Percentiles rank a stretch among this genome's conserved stretches.
These are phyloP conservation scores for Exidia glandulosa DNA, from an alignment of 768 basidiomycete species.

Conservation along the genomic window DNA sequence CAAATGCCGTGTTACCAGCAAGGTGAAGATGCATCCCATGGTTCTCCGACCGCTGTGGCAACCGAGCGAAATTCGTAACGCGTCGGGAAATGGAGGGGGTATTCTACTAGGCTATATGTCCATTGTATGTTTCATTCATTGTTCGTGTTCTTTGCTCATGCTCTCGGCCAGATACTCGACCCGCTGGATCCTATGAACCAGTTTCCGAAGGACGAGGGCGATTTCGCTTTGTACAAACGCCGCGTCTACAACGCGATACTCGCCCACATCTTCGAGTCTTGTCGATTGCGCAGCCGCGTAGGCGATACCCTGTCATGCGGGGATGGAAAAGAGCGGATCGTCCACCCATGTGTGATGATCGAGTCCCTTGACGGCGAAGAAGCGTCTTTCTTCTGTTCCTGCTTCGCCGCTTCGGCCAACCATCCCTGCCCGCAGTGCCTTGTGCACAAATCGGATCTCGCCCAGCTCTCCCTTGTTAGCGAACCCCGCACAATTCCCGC, in stretches of 20 bases:
- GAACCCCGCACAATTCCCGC: slow-evolving; percentile 5
- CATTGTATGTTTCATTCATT: slow-evolving; percentile 8
- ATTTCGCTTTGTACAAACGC: slow-evolving; percentile 18
- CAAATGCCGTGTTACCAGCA: slow-evolving; percentile 18
- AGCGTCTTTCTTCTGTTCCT: slow-evolving; percentile 16
- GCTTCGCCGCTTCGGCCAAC: slow-evolving; percentile 15
- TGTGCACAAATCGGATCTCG: slow-evolving; percentile 12
- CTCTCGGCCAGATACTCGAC: slow-evolving; percentile 13
- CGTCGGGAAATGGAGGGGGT: slow-evolving; percentile 24
- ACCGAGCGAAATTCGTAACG: slow-evolving; percentile 19
- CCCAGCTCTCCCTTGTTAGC: slow-evolving; percentile 5
- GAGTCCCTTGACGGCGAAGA: slow-evolving; percentile 22
- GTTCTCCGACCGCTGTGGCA: slow-evolving; percentile 16
- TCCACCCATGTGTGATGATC: slow-evolving; percentile 20
- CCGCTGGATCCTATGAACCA: slow-evolving; percentile 14
- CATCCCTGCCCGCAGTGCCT: slow-evolving; percentile 22
- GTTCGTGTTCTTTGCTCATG: background rate
- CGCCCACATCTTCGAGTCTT: slow-evolving; percentile 10
- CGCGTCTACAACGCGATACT: slow-evolving; percentile 21
- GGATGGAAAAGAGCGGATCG: slow-evolving; percentile 12
- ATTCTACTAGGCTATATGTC: slow-evolving; percentile 21
- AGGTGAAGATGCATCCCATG: slow-evolving; percentile 21
- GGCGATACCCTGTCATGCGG: slow-evolving; percentile 15
- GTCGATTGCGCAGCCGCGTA: slow-evolving; percentile 12
- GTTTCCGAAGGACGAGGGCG: slow-evolving; percentile 10